Percentiles rank a stretch among this genome's conserved stretches.
Conservation (phyloP, 2,329 filamentous ascomycete species). For the Penicillium sp. region DNA sequence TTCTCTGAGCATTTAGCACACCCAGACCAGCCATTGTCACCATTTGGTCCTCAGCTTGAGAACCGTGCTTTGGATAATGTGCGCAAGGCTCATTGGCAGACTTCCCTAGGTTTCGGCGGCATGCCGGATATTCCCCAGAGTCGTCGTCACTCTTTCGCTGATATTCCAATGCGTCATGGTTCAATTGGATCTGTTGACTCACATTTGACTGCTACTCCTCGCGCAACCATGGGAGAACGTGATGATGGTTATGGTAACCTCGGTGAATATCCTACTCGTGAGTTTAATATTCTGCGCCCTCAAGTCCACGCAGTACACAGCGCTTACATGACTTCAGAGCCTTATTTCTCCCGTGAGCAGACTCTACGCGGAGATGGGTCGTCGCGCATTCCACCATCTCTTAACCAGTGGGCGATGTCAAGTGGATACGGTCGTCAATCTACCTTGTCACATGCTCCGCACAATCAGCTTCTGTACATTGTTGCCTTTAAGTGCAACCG, state of each 20-base stretch:
- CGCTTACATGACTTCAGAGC: constrained; percentile 41
- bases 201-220: constrained; percentile 26
- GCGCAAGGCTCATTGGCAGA: constrained; percentile 50
- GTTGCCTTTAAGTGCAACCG: constrained; percentile 95
- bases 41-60: constrained; percentile 37
- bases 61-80: constrained; percentile 46
- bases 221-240: constrained; percentile 35
- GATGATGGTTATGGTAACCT: constrained; percentile 39
- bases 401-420: constrained; percentile 42
- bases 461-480: constrained; percentile 59
- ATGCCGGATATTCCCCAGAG: constrained; percentile 48
- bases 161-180: constrained; percentile 47
- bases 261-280: constrained; percentile 34
- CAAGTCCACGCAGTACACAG: constrained; percentile 29
- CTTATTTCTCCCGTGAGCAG: constrained; percentile 44
- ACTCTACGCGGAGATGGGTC: constrained; percentile 36
- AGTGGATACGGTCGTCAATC: constrained; percentile 39
- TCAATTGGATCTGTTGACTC: constrained; percentile 36
- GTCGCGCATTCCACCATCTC: constrained; percentile 35
- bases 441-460: constrained; percentile 37
- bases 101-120: constrained; percentile 48
- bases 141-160: constrained; percentile 51
- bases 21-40: constrained; percentile 41
- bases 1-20: constrained; percentile 46
- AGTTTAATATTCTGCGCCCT: constrained; percentile 36